These are phyloP conservation scores for Pueraria montana DNA, from an alignment of 306 rosid species.

Conservation along the genomic window DNA sequence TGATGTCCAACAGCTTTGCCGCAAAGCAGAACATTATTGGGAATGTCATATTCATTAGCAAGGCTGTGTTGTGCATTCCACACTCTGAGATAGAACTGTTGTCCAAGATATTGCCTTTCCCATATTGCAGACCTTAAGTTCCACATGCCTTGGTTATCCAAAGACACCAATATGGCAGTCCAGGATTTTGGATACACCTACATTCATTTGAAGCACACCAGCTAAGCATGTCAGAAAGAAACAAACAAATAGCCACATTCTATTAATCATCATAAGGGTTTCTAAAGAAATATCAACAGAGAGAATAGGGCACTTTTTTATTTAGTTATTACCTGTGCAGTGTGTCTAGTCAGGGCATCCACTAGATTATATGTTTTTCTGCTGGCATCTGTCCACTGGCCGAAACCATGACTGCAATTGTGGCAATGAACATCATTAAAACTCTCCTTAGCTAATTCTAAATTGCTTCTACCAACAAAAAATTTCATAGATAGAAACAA, in stretches of 20 bases:
- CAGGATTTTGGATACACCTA: conserved; percentile 93
- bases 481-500: neutral
- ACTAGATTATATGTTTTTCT: conserved; percentile 77
- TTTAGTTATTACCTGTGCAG: conserved; percentile 82
- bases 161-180: conserved; percentile 85
- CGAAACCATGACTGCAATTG: conserved; percentile 73
- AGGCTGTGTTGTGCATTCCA: conserved; percentile 73
- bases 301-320: neutral
- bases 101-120: conserved; percentile 97
- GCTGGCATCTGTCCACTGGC: conserved; percentile 75
- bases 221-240: conserved; percentile 25
- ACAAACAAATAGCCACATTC: neutral
- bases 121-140: conserved; percentile 90
- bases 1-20: conserved; percentile 86
- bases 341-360: conserved; percentile 92
- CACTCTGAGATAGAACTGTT: conserved; percentile 85
- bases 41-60: conserved; percentile 86
- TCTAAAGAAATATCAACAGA: neutral
- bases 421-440: conserved; percentile 40
- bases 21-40: conserved; percentile 76
- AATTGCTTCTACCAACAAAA: conserved; percentile 28
- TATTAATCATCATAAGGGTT: neutral
- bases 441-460: neutral
- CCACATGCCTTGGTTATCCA: conserved; percentile 99
- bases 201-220: conserved; percentile 25